A percentile compares a stretch with the other conserved stretches of the same genome.
phyloP scores from a whole-genome alignment of 176 grass and related monocot genomes.

The Panicum miliaceum region DNA sequence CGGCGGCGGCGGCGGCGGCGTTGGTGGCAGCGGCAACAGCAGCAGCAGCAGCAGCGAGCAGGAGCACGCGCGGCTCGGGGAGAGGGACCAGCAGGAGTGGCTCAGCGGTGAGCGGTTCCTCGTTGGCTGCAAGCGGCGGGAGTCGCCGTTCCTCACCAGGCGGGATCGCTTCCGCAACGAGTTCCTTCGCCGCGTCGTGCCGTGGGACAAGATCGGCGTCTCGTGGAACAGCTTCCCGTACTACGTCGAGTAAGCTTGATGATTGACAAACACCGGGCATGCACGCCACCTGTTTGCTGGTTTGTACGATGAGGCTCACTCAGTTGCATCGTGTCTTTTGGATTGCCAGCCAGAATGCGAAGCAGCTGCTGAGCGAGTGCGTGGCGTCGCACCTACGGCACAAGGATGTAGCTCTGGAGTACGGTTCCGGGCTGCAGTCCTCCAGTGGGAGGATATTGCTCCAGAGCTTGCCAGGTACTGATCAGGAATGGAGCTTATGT shows the following conservation, averaged over 20 bases:
- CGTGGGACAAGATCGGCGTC: slow-evolving; percentile 77
- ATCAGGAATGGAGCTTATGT: background rate
- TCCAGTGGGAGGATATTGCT: slow-evolving; percentile 80
- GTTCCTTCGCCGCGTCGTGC: slow-evolving; percentile 75
- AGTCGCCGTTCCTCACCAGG: slow-evolving; percentile 76
- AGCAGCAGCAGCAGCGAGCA: slow-evolving; percentile 40
- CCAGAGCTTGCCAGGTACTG: slow-evolving; percentile 72
- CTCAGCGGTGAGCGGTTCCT: slow-evolving; percentile 65
- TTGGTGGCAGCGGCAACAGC: background rate
- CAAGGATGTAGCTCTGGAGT: slow-evolving; percentile 52
- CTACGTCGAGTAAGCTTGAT: slow-evolving; percentile 68
- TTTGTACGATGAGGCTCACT: slow-evolving; percentile 26
- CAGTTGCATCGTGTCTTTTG: slow-evolving; percentile 29
- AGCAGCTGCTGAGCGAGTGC: slow-evolving; percentile 70
- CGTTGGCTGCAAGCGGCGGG: slow-evolving; percentile 68
- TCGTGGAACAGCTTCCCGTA: slow-evolving; percentile 86
- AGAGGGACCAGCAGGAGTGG: slow-evolving; percentile 95
- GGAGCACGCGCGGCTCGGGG: slow-evolving; percentile 86
- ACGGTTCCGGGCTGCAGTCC: slow-evolving; percentile 71
- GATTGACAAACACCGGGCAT: background rate
- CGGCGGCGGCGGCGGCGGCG: slow-evolving; percentile 22
- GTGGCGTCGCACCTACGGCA: slow-evolving; percentile 75
- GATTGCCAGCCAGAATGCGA: slow-evolving; percentile 57
- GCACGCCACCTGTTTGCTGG: slow-evolving; percentile 11
- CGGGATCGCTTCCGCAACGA: slow-evolving; percentile 78